These are phyloP conservation scores for Syzygium aromaticum DNA, from an alignment of 345 rosid genomes.

Conservation along the genomic window DNA sequence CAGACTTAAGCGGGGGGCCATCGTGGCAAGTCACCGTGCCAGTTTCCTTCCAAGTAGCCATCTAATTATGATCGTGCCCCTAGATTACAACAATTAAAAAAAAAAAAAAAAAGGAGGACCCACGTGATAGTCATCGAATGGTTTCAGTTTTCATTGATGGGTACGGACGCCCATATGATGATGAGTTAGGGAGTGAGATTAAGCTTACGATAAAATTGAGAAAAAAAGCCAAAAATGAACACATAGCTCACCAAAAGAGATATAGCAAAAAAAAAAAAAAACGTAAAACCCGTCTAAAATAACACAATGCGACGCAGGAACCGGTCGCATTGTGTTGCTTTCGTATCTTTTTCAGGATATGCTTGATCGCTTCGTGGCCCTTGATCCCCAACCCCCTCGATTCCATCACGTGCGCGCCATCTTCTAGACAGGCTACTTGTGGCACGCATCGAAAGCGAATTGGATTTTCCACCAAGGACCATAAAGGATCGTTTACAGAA, in stretches of 20 bases:
- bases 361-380: neutral
- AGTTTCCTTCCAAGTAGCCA: neutral
- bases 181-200: neutral
- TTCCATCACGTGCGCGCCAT: neutral
- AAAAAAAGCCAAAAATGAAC: neutral
- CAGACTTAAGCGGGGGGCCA: too few species aligned
- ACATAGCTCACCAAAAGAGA: neutral
- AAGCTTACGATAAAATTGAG: neutral
- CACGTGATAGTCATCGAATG: too few species aligned
- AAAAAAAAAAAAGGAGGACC: fast-evolving
- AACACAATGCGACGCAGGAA: neutral
- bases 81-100: neutral
- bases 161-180: neutral
- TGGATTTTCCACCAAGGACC: neutral
- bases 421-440: neutral
- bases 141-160: neutral
- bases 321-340: neutral
- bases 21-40: neutral
- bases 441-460: neutral
- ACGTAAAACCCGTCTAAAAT: neutral
- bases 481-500: neutral
- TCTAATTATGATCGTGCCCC: fast-evolving
- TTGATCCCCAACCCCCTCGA: neutral
- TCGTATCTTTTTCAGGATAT: neutral
- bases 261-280: neutral